Evolutionary conservation across 192 early-diverging fungal species (phyloP).

Genomic region (Gonapodya prolifera): DNA sequence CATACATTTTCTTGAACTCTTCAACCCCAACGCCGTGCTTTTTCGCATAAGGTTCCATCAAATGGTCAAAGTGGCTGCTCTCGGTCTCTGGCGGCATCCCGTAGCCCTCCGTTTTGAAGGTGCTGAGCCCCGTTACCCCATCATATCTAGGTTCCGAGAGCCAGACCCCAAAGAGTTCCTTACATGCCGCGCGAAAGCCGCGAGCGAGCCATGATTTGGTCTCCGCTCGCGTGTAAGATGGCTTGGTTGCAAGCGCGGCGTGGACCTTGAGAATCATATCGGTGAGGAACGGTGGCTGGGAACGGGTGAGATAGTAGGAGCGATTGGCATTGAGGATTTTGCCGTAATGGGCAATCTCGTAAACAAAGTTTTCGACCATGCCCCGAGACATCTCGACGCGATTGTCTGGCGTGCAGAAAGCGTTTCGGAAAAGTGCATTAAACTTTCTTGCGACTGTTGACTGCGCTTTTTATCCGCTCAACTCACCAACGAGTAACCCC

Average conservation of each 20-base stretch:
- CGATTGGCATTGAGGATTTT: slow-evolving; percentile 99
- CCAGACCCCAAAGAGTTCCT: slow-evolving; percentile 92
- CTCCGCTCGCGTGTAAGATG: slow-evolving; percentile 15
- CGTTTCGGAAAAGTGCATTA: neutral
- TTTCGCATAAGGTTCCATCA: slow-evolving; percentile 6
- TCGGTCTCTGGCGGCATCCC: slow-evolving; percentile 99
- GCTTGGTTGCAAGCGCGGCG: slow-evolving; percentile 9
- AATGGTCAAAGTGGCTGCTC: slow-evolving; percentile 54
- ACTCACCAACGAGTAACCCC: slow-evolving; percentile 44
- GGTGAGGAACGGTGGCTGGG: slow-evolving; percentile 95
- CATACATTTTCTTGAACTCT: slow-evolving; percentile 66
- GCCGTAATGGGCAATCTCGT: slow-evolving; percentile 88
- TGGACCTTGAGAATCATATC: slow-evolving; percentile 83
- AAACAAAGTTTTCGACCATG: slow-evolving; percentile 97
- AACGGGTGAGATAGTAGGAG: slow-evolving; percentile 89
- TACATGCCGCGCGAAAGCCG: slow-evolving; percentile 60
- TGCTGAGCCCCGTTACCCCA: slow-evolving; percentile 55
- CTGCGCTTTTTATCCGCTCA: neutral
- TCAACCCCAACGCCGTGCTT: slow-evolving; percentile 34
- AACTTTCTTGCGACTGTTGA: too few species aligned
- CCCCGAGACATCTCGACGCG: slow-evolving; percentile 73
- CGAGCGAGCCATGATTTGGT: slow-evolving; percentile 62
- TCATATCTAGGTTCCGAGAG: slow-evolving; percentile 68
- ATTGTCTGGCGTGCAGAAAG: slow-evolving; percentile 42
- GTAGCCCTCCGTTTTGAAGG: slow-evolving; percentile 76